Evolutionary conservation across 768 basidiomycete species (phyloP).

Genomic region (Calocera viscosa): DNA sequence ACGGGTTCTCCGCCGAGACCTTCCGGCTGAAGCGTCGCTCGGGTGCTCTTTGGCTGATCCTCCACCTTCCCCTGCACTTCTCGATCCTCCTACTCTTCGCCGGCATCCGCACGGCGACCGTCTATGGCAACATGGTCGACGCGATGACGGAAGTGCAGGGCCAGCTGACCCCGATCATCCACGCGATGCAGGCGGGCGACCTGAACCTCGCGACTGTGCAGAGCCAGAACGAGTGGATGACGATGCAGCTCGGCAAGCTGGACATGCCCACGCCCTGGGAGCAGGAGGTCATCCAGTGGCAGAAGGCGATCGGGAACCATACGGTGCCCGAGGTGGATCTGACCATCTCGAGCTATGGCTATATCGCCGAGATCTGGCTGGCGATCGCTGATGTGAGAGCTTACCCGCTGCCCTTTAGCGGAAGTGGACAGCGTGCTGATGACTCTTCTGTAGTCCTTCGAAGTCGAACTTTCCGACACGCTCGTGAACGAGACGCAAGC

Average conservation of each 20-base stretch:
- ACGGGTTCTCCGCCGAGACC: neutral
- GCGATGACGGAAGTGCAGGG: neutral
- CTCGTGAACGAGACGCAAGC: neutral
- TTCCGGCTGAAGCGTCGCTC: neutral
- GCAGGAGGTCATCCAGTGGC: neutral
- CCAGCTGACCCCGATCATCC: neutral
- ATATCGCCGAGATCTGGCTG: neutral
- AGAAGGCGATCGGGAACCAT: neutral
- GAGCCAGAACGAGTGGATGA: conserved; percentile 3
- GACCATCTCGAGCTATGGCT: neutral
- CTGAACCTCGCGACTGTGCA: neutral
- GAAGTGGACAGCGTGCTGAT: neutral
- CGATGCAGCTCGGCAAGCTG: conserved; percentile 2
- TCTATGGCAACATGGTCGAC: conserved; percentile 7
- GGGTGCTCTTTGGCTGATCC: neutral
- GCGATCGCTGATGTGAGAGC: neutral
- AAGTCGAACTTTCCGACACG: conserved; percentile 1
- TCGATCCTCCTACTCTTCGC: conserved; percentile 7
- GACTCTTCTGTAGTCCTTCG: neutral
- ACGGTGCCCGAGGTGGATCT: neutral
- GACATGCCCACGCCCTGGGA: neutral
- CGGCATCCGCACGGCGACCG: neutral
- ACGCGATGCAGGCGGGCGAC: neutral
- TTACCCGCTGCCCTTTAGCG: neutral
- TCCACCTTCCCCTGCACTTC: conserved; percentile 2